phyloP scores from a whole-genome alignment of 768 basidiomycete genomes.

The Omphalotus guepiniiformis region DNA sequence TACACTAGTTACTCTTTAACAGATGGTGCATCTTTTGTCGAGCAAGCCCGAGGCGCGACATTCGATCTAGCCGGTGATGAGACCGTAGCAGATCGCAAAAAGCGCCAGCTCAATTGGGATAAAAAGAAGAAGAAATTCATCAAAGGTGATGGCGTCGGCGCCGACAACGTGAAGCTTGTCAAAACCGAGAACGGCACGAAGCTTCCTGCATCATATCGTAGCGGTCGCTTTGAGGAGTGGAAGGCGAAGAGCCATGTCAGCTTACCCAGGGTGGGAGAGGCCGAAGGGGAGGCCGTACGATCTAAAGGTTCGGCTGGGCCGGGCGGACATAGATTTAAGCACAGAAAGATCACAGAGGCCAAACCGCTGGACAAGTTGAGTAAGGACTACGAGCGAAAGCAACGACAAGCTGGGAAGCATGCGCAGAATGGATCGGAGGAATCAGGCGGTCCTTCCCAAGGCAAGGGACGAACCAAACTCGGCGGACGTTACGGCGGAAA shows the following conservation, averaged over 20 bases:
- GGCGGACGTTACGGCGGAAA: conserved; percentile 56
- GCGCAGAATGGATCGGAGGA: conserved; percentile 27
- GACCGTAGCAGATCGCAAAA: conserved; percentile 51
- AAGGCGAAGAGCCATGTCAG: conserved; percentile 68
- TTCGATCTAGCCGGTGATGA: conserved; percentile 87
- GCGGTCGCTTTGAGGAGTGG: conserved; percentile 96
- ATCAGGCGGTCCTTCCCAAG: conserved; percentile 13
- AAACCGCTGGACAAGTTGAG: conserved; percentile 77
- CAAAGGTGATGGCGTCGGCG: conserved; percentile 76
- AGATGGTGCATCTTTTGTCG: conserved; percentile 84
- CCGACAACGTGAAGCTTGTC: conserved; percentile 93
- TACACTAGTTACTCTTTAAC: conserved; percentile 73
- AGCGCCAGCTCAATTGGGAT: conserved; percentile 82
- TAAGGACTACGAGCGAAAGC: conserved; percentile 71
- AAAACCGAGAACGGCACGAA: conserved; percentile 89
- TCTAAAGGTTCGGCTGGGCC: conserved; percentile 31
- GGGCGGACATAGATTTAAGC: conserved; percentile 66
- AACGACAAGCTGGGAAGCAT: conserved; percentile 57
- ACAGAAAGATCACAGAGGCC: conserved; percentile 56
- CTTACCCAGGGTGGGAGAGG: conserved; percentile 81
- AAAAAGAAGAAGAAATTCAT: conserved; percentile 95
- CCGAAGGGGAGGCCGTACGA: conserved; percentile 46
- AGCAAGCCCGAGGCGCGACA: conserved; percentile 73
- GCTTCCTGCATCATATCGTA: conserved; percentile 88
- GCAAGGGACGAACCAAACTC: conserved; percentile 29